Evolutionary conservation across 1,139 yeast species (phyloP).

Genomic region (Casaregolazyma suthepensis): DNA sequence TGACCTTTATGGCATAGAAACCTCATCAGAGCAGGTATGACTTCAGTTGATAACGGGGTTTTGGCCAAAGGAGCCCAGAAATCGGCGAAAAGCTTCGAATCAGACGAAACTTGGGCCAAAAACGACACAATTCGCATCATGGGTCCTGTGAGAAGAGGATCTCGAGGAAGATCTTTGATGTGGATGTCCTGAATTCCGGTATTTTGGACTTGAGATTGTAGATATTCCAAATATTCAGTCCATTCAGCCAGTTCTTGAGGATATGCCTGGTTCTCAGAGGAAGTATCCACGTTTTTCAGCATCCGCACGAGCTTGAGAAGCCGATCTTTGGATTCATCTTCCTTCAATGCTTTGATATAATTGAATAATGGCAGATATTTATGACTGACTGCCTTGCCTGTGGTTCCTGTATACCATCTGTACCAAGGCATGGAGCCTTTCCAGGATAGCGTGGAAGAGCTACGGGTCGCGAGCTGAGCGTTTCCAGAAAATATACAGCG

Average conservation of each 20-base stretch:
- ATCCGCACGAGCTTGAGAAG: not conserved
- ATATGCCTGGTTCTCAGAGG: not conserved
- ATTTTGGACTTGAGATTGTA: not conserved
- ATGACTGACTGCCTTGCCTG: conserved; percentile 4
- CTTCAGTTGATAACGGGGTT: conserved; percentile 15
- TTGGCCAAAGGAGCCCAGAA: conserved; percentile 15
- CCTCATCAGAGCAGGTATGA: conserved; percentile 16
- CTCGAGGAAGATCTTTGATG: not conserved
- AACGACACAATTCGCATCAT: conserved; percentile 3
- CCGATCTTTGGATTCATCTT: not conserved
- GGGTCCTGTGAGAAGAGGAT: not conserved
- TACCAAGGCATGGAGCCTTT: conserved; percentile 13
- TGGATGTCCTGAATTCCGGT: not conserved
- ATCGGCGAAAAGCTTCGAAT: conserved; percentile 11
- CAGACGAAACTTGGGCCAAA: not conserved
- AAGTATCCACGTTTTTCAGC: not conserved
- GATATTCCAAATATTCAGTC: not conserved
- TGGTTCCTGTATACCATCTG: conserved; percentile 12
- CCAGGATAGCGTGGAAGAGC: not conserved
- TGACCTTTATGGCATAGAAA: conserved; percentile 9
- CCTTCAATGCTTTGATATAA: not conserved
- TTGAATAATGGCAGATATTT: conserved; percentile 8
- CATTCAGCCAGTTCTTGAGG: not conserved
- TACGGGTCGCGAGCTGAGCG: not conserved
- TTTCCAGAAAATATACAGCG: not conserved